Conservation (phyloP, 1,284 basidiomycete species). For the Moesziomyces sp. region DNA sequence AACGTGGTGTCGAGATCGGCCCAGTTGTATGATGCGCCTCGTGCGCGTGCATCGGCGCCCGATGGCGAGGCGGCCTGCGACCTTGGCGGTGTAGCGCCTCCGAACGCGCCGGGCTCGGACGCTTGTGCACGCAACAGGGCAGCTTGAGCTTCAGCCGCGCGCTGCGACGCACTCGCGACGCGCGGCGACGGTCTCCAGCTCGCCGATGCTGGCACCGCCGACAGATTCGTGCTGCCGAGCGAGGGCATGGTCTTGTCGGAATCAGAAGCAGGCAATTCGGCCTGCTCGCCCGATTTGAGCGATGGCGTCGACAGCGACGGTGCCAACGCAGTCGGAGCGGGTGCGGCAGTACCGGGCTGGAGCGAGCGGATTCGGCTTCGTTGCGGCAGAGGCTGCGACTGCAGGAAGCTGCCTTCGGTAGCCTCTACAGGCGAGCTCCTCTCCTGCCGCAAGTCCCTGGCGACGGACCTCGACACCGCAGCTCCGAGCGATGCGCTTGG, state of each 20-base stretch:
- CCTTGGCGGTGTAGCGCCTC: slow-evolving; percentile 23
- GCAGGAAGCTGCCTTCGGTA: neutral
- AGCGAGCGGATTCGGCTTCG: slow-evolving; percentile 30
- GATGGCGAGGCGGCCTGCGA: slow-evolving; percentile 13
- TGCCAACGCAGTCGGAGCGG: slow-evolving; percentile 22
- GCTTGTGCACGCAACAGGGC: slow-evolving; percentile 8
- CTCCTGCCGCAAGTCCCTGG: slow-evolving; percentile 5
- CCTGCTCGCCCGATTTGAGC: slow-evolving; percentile 8
- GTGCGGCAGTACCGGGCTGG: slow-evolving; percentile 22
- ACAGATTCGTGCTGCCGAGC: slow-evolving; percentile 2
- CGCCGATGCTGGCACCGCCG: slow-evolving; percentile 27
- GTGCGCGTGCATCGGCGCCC: neutral
- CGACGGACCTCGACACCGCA: slow-evolving; percentile 32
- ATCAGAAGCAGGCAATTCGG: neutral
- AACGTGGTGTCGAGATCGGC: slow-evolving; percentile 22
- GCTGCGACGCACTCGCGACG: slow-evolving; percentile 32
- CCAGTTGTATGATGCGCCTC: slow-evolving; percentile 26
- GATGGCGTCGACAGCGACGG: slow-evolving; percentile 31
- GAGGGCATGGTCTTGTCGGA: neutral
- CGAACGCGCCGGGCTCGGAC: neutral
- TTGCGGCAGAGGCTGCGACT: slow-evolving; percentile 19
- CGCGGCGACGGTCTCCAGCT: slow-evolving; percentile 45
- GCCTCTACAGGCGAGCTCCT: neutral
- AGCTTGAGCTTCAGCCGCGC: slow-evolving; percentile 31
- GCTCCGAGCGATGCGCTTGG: slow-evolving; percentile 43